A percentile compares a stretch with the other conserved stretches of the same genome.
These are phyloP conservation scores for Geotrichum siamense DNA, from an alignment of 1,139 yeast species.

Conservation along the genomic window DNA sequence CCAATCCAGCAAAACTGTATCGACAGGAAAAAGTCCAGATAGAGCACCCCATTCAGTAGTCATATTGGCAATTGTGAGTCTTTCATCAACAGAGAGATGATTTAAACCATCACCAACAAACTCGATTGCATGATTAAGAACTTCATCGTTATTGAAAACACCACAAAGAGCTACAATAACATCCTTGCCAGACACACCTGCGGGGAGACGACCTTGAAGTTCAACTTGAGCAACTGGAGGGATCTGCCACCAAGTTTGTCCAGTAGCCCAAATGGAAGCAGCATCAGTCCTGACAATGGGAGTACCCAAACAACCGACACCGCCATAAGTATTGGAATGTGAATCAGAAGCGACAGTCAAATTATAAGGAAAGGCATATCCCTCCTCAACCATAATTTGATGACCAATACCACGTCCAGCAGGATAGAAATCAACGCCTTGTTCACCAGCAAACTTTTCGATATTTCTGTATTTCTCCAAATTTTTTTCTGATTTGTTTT, in stretches of 20 bases:
- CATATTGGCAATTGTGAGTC: conserved; percentile 97
- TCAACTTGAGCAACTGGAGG: conserved; percentile 98
- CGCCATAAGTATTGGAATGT: conserved; percentile 97
- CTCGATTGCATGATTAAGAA: conserved; percentile 93
- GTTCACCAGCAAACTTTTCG: conserved; percentile 78
- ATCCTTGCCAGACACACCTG: conserved; percentile 92
- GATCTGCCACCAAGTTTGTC: conserved; percentile 99
- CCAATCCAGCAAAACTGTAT: conserved; percentile 65
- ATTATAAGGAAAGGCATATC: conserved; percentile 92
- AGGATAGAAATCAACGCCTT: conserved; percentile 95
- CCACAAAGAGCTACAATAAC: conserved; percentile 96
- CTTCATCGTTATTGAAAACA: conserved; percentile 90
- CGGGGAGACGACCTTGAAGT: conserved; percentile 69
- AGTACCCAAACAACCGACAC: conserved; percentile 90
- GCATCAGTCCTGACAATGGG: conserved; percentile 98
- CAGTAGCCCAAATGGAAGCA: conserved; percentile 99
- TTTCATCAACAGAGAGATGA: conserved; percentile 73
- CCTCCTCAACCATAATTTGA: conserved; percentile 98
- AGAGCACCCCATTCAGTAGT: conserved; percentile 99
- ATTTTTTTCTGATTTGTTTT: conserved; percentile 82
- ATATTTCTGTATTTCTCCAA: conserved; percentile 80
- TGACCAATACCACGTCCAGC: conserved; percentile 99
- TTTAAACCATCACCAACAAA: conserved; percentile 82
- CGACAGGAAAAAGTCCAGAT: conserved; percentile 94
- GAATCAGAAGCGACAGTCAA: conserved; percentile 96